Base-by-base conservation (phyloP, 495 filamentous ascomycete species). In the Articulospora tetracladia region DNA sequence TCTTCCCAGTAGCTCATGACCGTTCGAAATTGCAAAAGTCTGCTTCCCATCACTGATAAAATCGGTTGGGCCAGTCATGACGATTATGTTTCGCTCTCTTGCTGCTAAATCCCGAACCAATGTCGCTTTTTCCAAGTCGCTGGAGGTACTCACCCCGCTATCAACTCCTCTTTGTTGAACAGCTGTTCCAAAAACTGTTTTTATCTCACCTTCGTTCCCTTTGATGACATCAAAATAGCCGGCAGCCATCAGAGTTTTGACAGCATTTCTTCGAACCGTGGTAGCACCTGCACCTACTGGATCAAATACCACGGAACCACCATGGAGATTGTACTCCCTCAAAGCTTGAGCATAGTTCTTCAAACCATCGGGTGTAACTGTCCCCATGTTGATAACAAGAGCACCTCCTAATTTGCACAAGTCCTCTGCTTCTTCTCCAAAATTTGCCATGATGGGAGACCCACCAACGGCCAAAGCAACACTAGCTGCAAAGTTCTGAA, bases 381-480 rank as follows among this genome's bases (percentile, higher is more conserved):
- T 96, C 22, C 94, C 94, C 91, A 97, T 97, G 72, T 98, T 98
- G 66, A 98, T 85, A 15, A 98, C 87, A 12, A 97, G 76, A 2
- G 89, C 80, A 6, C 79, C 81, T 0, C 78, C 79, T 7, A 93
- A 76, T 25, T 76, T 77, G 30, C 83, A 83, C 39, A 98, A 76
- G 69, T 97, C 92, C 6, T 72, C 70, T 3, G 93, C 91, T 79
- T 98, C 94, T 58, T 87, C 83, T 13, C 86, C 88, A 66, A 92
- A 87, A 61, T 87, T 91, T 2, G 92, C 84, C 94, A 98, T 98
- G 64, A 98, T 97, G 8, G 94, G 94, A 17, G 86, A 92, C 30
- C 90, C 89, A 22, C 94, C 93, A 61, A 94, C 82, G 30, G 89
- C 81, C 24, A 97, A 78, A 28, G 89, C 88, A 12, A 97, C 86